Percentiles rank a stretch among this genome's conserved stretches.
Evolutionary conservation across 176 grass and related monocot species (phyloP).

Genomic region (Luzula sylvatica): DNA sequence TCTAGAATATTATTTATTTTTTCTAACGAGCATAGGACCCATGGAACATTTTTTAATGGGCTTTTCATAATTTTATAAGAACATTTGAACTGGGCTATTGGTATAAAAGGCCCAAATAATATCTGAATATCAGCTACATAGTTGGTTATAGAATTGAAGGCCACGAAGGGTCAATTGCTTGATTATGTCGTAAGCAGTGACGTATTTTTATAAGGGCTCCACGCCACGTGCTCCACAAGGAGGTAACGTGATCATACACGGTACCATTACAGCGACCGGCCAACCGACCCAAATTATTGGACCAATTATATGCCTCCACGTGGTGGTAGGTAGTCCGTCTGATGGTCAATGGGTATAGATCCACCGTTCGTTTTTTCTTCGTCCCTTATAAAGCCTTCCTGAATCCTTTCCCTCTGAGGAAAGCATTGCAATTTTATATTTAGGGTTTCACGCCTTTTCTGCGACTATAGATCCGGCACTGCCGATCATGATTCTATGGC

Average conservation of each 20-base stretch:
- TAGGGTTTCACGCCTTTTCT: neutral
- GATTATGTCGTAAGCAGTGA: constrained; percentile 13
- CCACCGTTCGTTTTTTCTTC: neutral
- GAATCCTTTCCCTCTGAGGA: too few relatives aligned
- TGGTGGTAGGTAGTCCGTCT: neutral
- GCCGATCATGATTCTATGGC: neutral
- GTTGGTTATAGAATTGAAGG: neutral
- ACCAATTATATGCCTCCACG: neutral
- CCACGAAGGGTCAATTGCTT: neutral
- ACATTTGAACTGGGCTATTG: neutral
- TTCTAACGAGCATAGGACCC: too few relatives aligned
- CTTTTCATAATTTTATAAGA: too few relatives aligned
- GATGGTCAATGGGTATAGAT: neutral
- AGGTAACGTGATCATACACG: constrained; percentile 9
- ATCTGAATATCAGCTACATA: neutral
- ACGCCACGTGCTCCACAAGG: neutral
- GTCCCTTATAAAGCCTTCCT: neutral
- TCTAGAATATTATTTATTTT: too few relatives aligned
- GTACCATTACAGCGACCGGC: neutral
- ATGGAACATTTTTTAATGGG: too few relatives aligned
- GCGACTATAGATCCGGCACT: neutral
- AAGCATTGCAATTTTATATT: too few relatives aligned
- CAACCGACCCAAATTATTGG: neutral
- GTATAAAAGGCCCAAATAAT: neutral
- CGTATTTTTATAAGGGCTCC: constrained; percentile 2